Evolutionary conservation across 192 early-diverging fungal genomes (phyloP).

Genomic region (Backusella australiensis): DNA sequence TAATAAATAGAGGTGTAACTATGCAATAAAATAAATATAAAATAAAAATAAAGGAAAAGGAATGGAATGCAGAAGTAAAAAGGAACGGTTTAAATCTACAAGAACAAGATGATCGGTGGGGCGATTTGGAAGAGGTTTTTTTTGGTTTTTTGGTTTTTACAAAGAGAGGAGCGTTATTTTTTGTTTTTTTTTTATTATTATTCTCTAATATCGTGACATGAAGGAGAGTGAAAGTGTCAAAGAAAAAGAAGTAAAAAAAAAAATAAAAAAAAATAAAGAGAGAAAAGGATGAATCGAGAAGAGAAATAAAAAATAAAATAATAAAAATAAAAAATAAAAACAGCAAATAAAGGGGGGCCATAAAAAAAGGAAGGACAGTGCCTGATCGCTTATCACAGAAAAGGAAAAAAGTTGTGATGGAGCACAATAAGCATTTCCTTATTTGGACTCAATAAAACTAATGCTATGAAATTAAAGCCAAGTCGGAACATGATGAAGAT

Average conservation of each 20-base stretch:
- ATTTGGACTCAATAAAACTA: neutral
- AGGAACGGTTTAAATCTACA: neutral
- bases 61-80: slow-evolving; percentile 1
- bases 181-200: neutral
- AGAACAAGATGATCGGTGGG: neutral
- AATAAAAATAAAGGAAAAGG: neutral
- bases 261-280: slow-evolving; percentile 11
- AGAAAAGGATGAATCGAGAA: slow-evolving; percentile 6
- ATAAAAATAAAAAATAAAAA: slow-evolving; percentile 3
- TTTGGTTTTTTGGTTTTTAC: neutral
- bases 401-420: neutral
- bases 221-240: slow-evolving; percentile 16
- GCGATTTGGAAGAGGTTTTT: neutral
- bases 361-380: neutral
- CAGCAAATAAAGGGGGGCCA: neutral
- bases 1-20: neutral
- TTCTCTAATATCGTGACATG: slow-evolving; percentile 20
- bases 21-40: slow-evolving; percentile 9
- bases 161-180: neutral
- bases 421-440: slow-evolving; percentile 9
- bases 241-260: neutral
- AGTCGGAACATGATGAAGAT: neutral
- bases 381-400: neutral
- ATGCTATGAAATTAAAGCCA: neutral
- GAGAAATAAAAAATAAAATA: slow-evolving; percentile 1